These are phyloP conservation scores for Hydnum rufescens DNA, from an alignment of 768 basidiomycete species.

Conservation along the genomic window DNA sequence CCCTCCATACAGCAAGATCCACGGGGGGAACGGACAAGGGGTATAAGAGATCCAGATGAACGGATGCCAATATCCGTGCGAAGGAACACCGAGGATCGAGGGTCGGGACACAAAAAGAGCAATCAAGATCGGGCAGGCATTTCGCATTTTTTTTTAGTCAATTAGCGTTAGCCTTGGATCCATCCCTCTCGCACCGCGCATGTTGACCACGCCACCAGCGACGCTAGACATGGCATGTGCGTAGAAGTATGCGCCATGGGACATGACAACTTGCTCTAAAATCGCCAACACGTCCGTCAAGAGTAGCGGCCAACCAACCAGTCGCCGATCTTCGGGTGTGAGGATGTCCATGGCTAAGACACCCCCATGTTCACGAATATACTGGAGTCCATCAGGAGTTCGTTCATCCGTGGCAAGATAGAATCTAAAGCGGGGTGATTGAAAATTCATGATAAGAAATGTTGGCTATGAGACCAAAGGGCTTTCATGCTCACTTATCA, in stretches of 20 bases:
- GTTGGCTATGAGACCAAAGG: background rate
- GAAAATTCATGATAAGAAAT: background rate
- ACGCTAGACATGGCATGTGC: constrained; percentile 11
- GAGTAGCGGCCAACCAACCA: constrained; percentile 12
- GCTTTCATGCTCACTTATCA: constrained; percentile 8
- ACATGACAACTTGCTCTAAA: constrained; percentile 13
- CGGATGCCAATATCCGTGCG: too few relatives aligned
- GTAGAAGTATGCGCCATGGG: constrained; percentile 11
- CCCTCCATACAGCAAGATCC: too few relatives aligned
- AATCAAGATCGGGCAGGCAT: too few relatives aligned
- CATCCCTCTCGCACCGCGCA: constrained; percentile 21
- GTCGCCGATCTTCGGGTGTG: constrained; percentile 21
- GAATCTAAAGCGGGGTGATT: constrained; percentile 9
- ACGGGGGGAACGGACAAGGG: too few relatives aligned
- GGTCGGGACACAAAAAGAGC: too few relatives aligned
- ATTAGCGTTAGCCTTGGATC: constrained; percentile 21
- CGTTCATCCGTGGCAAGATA: constrained; percentile 25
- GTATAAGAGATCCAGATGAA: too few relatives aligned
- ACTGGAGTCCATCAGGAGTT: constrained; percentile 16
- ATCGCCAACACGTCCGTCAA: constrained; percentile 14
- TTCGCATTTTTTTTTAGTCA: constrained; percentile 15
- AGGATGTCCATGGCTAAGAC: constrained; percentile 25
- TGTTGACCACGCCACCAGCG: constrained; percentile 20
- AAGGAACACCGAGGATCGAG: too few relatives aligned
- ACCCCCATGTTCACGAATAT: constrained; percentile 20